phyloP scores from a whole-genome alignment of 495 filamentous ascomycete species.

The Hypoxylon crocopeplum region DNA sequence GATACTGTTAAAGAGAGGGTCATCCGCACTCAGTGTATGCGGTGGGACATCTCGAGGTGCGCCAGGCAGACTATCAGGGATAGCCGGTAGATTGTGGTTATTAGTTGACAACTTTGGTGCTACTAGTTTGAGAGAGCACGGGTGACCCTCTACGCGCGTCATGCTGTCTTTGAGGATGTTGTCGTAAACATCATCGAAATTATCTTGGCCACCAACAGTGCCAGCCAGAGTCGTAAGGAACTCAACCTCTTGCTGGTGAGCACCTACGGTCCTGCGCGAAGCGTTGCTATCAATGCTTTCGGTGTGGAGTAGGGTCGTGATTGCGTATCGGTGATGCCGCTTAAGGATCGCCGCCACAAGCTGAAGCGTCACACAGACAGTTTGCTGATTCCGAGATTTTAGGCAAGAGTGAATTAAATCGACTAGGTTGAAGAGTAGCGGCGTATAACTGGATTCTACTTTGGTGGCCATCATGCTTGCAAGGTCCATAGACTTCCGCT shows the following conservation, averaged over 20 bases:
- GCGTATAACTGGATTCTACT: conserved; percentile 73
- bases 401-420: conserved; percentile 89
- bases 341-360: conserved; percentile 83
- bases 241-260: conserved; percentile 80
- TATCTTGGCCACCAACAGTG: conserved; percentile 71
- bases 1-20: conserved; percentile 76
- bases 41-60: conserved; percentile 61
- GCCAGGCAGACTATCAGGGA: conserved; percentile 59
- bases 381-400: conserved; percentile 84
- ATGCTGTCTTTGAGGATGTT: conserved; percentile 82
- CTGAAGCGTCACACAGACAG: conserved; percentile 84
- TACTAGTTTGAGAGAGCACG: conserved; percentile 69
- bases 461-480: conserved; percentile 77
- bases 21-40: conserved; percentile 70
- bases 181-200: conserved; percentile 81
- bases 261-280: conserved; percentile 73
- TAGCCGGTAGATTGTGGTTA: conserved; percentile 56
- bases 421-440: conserved; percentile 88
- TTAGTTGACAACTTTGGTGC: conserved; percentile 59
- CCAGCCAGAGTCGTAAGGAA: conserved; percentile 75
- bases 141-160: conserved; percentile 78
- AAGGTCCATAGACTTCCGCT: conserved; percentile 87
- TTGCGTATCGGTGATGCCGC: conserved; percentile 84
- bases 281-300: conserved; percentile 58
- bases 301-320: conserved; percentile 74